phyloP scores from a whole-genome alignment of 768 basidiomycete genomes.

The Gautieria morchelliformis region DNA sequence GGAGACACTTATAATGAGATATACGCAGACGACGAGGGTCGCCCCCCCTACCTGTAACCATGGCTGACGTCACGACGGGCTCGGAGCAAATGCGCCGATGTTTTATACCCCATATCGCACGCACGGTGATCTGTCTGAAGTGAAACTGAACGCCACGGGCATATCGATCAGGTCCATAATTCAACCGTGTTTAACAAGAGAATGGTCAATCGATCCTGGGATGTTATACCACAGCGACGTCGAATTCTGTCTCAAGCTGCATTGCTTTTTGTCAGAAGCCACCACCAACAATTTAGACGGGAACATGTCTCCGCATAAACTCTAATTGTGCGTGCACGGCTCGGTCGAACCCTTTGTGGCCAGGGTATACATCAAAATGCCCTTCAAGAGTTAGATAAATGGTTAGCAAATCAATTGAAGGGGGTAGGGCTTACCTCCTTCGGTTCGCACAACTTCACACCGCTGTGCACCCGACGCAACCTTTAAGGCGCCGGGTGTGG shows the following conservation, averaged over 20 bases:
- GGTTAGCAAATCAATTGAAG: background rate
- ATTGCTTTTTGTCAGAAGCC: background rate
- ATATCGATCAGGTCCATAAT: too few species aligned
- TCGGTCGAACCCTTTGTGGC: conserved; percentile 12
- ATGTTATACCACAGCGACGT: conserved; percentile 4
- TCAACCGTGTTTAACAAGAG: too few species aligned
- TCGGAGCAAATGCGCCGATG: too few species aligned
- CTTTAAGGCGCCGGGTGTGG: background rate
- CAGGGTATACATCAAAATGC: conserved; percentile 21
- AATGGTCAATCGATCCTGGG: too few species aligned
- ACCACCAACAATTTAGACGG: background rate
- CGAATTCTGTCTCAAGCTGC: too few species aligned
- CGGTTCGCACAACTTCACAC: background rate
- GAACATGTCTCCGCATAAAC: conserved; percentile 17
- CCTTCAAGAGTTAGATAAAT: conserved; percentile 7
- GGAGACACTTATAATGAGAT: too few species aligned
- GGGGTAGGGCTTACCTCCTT: background rate
- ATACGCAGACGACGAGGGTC: too few species aligned
- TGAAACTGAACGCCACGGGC: too few species aligned
- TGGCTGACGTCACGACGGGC: too few species aligned
- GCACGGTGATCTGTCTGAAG: too few species aligned
- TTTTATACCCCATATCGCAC: too few species aligned
- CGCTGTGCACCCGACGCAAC: background rate
- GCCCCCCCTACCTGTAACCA: too few species aligned
- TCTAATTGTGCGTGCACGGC: conserved; percentile 16